Evolutionary conservation across 768 basidiomycete genomes (phyloP), one percentile per base, ranked within the genome.

Genomic region (Trametes maxima): DNA sequence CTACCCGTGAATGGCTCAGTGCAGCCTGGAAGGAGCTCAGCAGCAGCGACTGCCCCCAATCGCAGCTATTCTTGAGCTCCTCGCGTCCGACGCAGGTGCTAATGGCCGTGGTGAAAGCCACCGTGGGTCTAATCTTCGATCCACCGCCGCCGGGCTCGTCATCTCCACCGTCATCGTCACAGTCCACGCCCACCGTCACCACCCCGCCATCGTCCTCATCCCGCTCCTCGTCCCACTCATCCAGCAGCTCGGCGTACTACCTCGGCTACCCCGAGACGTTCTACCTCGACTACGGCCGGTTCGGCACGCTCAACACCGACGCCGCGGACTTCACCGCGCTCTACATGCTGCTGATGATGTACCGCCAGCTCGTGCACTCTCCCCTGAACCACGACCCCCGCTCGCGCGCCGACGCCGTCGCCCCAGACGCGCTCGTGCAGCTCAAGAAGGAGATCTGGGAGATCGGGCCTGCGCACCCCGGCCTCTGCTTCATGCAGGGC

Each of bases 281-380:
- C 4, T 90, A 90, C 72, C 85, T 95, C 54, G 93, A 95, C 76
- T 84, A 81, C 59, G 76, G 83, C 44, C 89, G 93, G 28, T 77
- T 95, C 12, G 73, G 80, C 24, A 79, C 79, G 22, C 81, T 94
- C 63, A 83, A 83, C 65, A 78, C 83, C 43, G 94, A 96, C 61
- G 87, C 87, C 0, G 81, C 85, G 28, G 93, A 95, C 67, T 78
- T 88, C 44, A 84, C 85, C 19, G 84, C 87, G 46, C 74, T 92
- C 52, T 91, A 89, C 75, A 88, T 94, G 85, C 85, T 93, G 66
- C 78, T 92, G 37, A 78, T 94, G 68, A 84, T 94, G 21, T 93
- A 86, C 71, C 85, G 91, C 43, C 89, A 93, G 70, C 82, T 94
- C 65, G 74, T 85, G 42, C 80, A 81, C 66, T 82, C 85, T 55